Base-by-base conservation (phyloP, 2,329 filamentous ascomycete species). In the Drechslera avenae region DNA sequence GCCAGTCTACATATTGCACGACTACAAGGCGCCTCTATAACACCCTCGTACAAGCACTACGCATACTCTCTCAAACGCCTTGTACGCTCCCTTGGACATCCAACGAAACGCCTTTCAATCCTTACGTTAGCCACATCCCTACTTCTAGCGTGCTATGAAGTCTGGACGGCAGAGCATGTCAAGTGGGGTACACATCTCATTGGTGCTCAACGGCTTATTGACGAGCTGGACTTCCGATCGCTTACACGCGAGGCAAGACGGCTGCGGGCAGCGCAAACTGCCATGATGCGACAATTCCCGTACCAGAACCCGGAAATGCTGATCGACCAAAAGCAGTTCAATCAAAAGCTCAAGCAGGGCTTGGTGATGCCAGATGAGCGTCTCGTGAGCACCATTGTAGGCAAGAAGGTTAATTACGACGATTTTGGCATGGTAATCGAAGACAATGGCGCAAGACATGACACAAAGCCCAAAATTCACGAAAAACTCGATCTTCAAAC, bases 101-200 rank as follows among this genome's bases (percentile, higher is more conserved):
- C 93, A 79, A 81, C 79, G 37, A 85, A 86, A 62, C 85, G 91
- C 45, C 85, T 86, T 7, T 86, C 91, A 48, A 83, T 90, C 7
- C 86, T 90, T 1, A 97, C 91, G 0, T 78, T 97, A n/a, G 93
- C 92, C 6, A 91, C 92, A 2, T 91, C 90, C 0, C 78, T 97
- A 30, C 78, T 97, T 6, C 81, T 99, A 6, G 90, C 87, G 0
- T 97, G 91, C 71, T 97, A 96, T 66, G 94, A 97, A 71, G 90
- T 97, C 14, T 94, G 93, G 86, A 89, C 88, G 30, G 93, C 91
- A 17, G 93, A 99, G 60, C 93, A 97, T 64, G 86, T 88, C 47
- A 96, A 96, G 71, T 99, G 94, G 94, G 94, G 90, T 66, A 93
- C 89, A 55, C 94, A 97, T 74, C 79, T 97, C 31, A 85, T 90